Evolutionary conservation across 371 early-diverging fungal species (phyloP).

Genomic region (Saksenaea oblongispora): DNA sequence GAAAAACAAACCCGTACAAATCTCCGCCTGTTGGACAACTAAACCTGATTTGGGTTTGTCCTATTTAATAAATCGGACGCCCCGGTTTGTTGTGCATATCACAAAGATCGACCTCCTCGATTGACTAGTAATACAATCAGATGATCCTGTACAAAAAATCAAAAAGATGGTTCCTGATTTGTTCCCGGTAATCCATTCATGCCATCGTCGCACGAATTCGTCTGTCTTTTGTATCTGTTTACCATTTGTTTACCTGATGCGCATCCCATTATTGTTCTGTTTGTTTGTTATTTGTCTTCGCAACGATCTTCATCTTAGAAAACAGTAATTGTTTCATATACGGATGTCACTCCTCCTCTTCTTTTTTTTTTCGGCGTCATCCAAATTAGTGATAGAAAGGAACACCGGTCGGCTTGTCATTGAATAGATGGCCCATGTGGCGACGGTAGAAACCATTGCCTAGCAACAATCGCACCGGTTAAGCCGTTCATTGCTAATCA

Average conservation of each 20-base stretch:
- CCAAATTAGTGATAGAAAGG: too few relatives aligned
- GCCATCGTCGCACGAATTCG: too few relatives aligned
- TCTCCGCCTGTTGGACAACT: background rate
- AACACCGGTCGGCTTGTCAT: too few relatives aligned
- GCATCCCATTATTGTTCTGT: background rate
- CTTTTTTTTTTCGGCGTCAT: too few relatives aligned
- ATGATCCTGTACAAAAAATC: background rate
- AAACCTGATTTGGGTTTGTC: background rate
- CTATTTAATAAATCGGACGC: background rate
- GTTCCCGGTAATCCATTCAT: background rate
- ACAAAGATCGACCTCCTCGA: conserved; percentile 4
- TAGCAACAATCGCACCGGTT: background rate
- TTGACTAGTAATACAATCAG: background rate
- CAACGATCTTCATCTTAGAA: background rate
- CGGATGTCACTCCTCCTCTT: background rate
- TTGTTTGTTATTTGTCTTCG: background rate
- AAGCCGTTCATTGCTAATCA: background rate
- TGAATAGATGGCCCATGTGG: too few relatives aligned
- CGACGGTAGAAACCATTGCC: too few relatives aligned
- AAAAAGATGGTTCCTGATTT: background rate
- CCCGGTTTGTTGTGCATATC: background rate
- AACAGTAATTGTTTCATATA: background rate
- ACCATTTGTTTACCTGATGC: too few relatives aligned
- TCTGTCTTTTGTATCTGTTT: too few relatives aligned
- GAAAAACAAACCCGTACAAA: background rate